Evolutionary conservation across 1,284 basidiomycete species (phyloP).

Genomic region (Ceratobasidium papillatum): DNA sequence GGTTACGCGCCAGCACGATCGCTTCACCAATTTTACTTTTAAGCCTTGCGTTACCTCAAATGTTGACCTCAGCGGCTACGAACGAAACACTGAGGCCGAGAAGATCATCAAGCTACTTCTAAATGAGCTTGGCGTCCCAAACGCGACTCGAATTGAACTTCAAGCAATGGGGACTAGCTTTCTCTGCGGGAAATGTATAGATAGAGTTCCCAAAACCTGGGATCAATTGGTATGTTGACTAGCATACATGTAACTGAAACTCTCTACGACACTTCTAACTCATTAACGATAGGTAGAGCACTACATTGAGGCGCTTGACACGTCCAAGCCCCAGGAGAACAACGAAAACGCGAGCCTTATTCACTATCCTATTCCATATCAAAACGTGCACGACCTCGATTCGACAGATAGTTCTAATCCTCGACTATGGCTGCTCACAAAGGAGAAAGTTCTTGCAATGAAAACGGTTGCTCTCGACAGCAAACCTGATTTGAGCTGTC

Average conservation of each 20-base stretch:
- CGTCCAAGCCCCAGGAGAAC: neutral
- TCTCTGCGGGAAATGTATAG: constrained; percentile 10
- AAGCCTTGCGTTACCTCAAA: neutral
- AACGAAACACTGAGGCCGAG: neutral
- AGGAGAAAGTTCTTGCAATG: neutral
- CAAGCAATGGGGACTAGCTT: neutral
- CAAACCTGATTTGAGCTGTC: neutral
- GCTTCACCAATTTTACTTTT: neutral
- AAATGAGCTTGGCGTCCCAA: neutral
- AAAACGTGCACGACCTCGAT: constrained; percentile 17
- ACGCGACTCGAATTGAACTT: neutral
- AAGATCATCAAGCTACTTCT: neutral
- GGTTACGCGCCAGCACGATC: too few species aligned
- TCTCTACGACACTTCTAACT: neutral
- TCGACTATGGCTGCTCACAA: neutral
- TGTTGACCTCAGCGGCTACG: neutral
- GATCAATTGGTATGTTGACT: neutral
- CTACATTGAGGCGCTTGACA: neutral
- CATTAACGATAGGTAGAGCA: neutral
- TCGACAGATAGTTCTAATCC: neutral
- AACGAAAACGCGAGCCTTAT: neutral
- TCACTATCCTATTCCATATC: neutral
- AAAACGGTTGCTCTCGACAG: neutral
- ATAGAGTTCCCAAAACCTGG: neutral
- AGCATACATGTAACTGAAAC: neutral